These are phyloP conservation scores for Candida peoriensis DNA, from an alignment of 805 yeast species.

Conservation along the genomic window DNA sequence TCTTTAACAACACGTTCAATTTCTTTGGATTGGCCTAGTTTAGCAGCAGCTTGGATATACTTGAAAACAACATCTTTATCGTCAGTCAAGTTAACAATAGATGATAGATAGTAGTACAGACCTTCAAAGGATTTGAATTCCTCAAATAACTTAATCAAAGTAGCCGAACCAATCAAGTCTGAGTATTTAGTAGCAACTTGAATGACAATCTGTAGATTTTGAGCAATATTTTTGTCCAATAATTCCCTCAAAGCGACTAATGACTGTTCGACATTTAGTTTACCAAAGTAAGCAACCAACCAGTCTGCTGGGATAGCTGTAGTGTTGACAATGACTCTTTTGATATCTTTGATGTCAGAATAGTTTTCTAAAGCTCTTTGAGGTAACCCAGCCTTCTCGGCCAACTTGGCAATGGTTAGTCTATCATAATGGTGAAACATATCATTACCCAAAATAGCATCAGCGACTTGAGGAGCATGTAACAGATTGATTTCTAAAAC, in stretches of 20 bases:
- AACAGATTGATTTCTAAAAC: constrained; percentile 86
- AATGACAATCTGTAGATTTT: constrained; percentile 86
- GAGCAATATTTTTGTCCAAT: constrained; percentile 72
- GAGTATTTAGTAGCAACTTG: constrained; percentile 97
- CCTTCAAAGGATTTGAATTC: constrained; percentile 92
- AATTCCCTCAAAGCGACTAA: constrained; percentile 82
- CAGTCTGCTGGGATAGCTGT: constrained; percentile 84
- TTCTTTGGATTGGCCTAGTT: constrained; percentile 84
- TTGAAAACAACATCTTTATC: constrained; percentile 95
- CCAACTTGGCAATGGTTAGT: constrained; percentile 83
- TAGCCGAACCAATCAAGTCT: constrained; percentile 82
- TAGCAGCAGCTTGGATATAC: constrained; percentile 92
- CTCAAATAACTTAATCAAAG: constrained; percentile 86
- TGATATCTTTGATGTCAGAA: constrained; percentile 91
- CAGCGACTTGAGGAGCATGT: constrained; percentile 99
- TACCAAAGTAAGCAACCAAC: constrained; percentile 90
- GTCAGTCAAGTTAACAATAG: constrained; percentile 88
- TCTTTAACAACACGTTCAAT: constrained; percentile 94
- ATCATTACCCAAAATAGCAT: constrained; percentile 92
- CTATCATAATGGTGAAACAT: constrained; percentile 96
- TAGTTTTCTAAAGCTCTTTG: constrained; percentile 97
- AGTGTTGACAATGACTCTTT: constrained; percentile 89
- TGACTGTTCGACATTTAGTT: constrained; percentile 90
- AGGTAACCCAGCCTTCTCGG: constrained; percentile 93
- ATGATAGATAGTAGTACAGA: constrained; percentile 85